These are phyloP conservation scores for Yamadazyma laniorum DNA, from an alignment of 805 yeast genomes.

Conservation along the genomic window DNA sequence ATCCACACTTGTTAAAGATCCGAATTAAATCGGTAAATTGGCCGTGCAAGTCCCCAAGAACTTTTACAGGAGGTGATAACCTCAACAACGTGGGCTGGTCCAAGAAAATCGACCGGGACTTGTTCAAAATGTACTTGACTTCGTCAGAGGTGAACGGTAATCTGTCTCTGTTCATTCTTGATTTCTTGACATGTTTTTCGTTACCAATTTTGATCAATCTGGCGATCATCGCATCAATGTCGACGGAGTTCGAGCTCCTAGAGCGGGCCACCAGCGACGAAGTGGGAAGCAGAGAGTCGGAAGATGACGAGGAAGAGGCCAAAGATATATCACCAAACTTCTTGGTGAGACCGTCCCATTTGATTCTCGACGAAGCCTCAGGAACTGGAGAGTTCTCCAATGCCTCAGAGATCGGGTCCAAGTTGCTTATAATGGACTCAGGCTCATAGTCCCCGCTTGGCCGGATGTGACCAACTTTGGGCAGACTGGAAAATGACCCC, in stretches of 20 bases:
- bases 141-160: slow-evolving; percentile 53
- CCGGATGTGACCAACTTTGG: slow-evolving; percentile 1
- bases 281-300: slow-evolving; percentile 16
- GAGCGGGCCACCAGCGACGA: slow-evolving; percentile 6
- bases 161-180: slow-evolving; percentile 35
- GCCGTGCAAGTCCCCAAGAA: slow-evolving; percentile 83
- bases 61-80: slow-evolving; percentile 74
- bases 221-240: slow-evolving; percentile 64
- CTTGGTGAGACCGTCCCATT: slow-evolving; percentile 3
- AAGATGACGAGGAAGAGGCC: slow-evolving; percentile 15
- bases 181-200: slow-evolving; percentile 16
- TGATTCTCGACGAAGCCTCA: slow-evolving; percentile 6
- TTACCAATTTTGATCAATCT: slow-evolving; percentile 52
- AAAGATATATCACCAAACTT: slow-evolving; percentile 7
- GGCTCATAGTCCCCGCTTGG: slow-evolving; percentile 5
- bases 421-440: slow-evolving; percentile 12
- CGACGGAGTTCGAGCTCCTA: slow-evolving; percentile 29
- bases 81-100: slow-evolving; percentile 64
- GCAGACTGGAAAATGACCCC: slow-evolving; percentile 19
- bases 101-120: slow-evolving; percentile 58
- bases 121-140: slow-evolving; percentile 55
- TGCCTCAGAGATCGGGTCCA: slow-evolving; percentile 24
- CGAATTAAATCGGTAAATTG: slow-evolving; percentile 54
- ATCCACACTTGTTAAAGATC: slow-evolving; percentile 57
- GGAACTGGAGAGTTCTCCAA: slow-evolving; percentile 33